Evolutionary conservation across 179 eudicot species (phyloP), one percentile per base, ranked within the genome.

Genomic region (Carnegiea gigantea): DNA sequence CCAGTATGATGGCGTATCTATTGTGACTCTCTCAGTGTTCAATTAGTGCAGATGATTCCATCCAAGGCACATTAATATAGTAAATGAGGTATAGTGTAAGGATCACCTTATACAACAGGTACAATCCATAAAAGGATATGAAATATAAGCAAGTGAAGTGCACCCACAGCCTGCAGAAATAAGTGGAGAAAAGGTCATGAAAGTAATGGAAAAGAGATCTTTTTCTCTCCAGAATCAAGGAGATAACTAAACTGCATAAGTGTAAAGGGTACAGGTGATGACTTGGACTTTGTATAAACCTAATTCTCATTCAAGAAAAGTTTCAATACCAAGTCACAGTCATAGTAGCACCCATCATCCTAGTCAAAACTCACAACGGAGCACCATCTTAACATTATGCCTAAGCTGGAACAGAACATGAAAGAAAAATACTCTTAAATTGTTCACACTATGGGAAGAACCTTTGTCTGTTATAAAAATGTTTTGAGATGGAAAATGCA

Each of bases 161-260:
- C 87, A 92, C 93, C 99, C 99, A 95, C 73, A 95, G 90, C 98
- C 99, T 95, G 99, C 81, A 78, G 76, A 83, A 77, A 86, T 15
- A 79, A 71, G 76, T 68, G 60, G 54, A 77, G n/a, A 75, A 71
- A 59, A 64, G 62, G 36, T 71, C 51, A 77, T 79, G 49, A 77
- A 60, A 70, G 79, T 65, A 33, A 65, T 49, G 68, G 57, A 76
- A 74, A 82, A 9, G 13, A 26, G 53, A 33, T 17, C 40, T 21
- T 26, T 23, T 26, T 40, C 73, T 33, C n/a, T 36, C 24, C n/a
- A 20, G 26, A 64, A 77, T 59, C 33, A 64, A 60, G 24, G 65
- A 80, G 43, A 60, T 38, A 36, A 62, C 72, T 60, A 70, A 64
- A 79, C 73, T 9, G 75, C 67, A 79, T 14, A 23, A 68, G 77